Evolutionary conservation across 805 yeast genomes (phyloP).

Genomic region (Sugiyamaella americana): DNA sequence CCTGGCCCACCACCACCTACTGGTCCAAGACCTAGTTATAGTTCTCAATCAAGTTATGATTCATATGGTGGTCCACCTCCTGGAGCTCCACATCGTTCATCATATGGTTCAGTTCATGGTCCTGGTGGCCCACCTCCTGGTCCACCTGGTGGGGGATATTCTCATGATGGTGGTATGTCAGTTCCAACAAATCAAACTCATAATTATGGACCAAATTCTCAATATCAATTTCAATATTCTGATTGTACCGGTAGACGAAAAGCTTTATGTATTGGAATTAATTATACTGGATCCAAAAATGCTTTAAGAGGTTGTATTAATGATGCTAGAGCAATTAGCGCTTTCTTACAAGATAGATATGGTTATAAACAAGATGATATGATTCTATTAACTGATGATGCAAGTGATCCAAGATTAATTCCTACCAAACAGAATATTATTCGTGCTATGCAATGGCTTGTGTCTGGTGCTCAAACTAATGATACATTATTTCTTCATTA

Average conservation of each 20-base stretch:
- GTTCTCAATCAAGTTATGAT: constrained; percentile 15
- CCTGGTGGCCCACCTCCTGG: constrained; percentile 24
- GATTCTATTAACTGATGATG: constrained; percentile 38
- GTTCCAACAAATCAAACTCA: constrained; percentile 29
- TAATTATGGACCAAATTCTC: constrained; percentile 26
- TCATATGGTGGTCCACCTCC: constrained; percentile 32
- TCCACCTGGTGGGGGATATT: constrained; percentile 21
- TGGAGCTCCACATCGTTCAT: constrained; percentile 12
- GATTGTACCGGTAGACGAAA: constrained; percentile 66
- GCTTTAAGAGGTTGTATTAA: constrained; percentile 74
- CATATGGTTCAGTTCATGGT: constrained; percentile 11
- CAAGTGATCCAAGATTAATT: constrained; percentile 32
- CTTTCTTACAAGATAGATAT: constrained; percentile 36
- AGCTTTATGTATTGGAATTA: constrained; percentile 73
- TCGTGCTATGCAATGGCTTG: constrained; percentile 79
- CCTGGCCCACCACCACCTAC: constrained; percentile 29
- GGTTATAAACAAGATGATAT: constrained; percentile 35
- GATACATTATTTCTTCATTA: constrained; percentile 78
- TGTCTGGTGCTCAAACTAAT: constrained; percentile 62
- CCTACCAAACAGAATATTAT: constrained; percentile 69
- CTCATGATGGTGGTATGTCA: constrained; percentile 8
- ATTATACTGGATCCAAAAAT: constrained; percentile 60
- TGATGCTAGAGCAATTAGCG: constrained; percentile 48
- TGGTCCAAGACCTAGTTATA: constrained; percentile 16
- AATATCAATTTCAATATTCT: constrained; percentile 50